These are phyloP conservation scores for Arxiozyma slooffiae DNA, from an alignment of 1,139 yeast species.

Conservation along the genomic window DNA sequence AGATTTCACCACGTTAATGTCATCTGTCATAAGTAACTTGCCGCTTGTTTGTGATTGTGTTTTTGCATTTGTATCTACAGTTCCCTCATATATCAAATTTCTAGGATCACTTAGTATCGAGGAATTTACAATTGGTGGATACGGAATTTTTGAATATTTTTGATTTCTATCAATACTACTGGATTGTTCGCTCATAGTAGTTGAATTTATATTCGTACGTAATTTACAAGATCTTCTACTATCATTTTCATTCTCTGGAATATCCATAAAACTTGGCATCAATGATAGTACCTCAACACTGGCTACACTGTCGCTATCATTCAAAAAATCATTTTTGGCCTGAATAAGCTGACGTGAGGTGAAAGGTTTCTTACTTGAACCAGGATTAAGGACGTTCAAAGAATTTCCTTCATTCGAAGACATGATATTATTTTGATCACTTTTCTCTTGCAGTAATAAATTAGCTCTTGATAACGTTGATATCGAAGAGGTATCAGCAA, in stretches of 20 bases:
- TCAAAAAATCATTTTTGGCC: background rate
- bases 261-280: slow-evolving; percentile 34
- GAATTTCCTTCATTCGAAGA: slow-evolving; percentile 3
- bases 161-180: slow-evolving; percentile 25
- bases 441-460: slow-evolving; percentile 14
- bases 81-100: slow-evolving; percentile 6
- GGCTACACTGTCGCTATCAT: slow-evolving; percentile 12
- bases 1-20: slow-evolving; percentile 4
- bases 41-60: slow-evolving; percentile 8
- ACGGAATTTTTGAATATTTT: slow-evolving; percentile 10
- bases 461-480: slow-evolving; percentile 18
- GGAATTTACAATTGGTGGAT: slow-evolving; percentile 13
- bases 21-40: slow-evolving; percentile 2
- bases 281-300: slow-evolving; percentile 33
- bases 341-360: background rate
- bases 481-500: slow-evolving; percentile 25
- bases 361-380: background rate
- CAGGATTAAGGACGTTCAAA: background rate
- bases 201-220: background rate
- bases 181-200: slow-evolving; percentile 15
- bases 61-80: background rate
- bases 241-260: slow-evolving; percentile 18
- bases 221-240: slow-evolving; percentile 3
- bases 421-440: slow-evolving; percentile 2
- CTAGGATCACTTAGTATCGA: slow-evolving; percentile 10